Conservation (phyloP, 306 rosid genomes). For the Rubus idaeus region DNA sequence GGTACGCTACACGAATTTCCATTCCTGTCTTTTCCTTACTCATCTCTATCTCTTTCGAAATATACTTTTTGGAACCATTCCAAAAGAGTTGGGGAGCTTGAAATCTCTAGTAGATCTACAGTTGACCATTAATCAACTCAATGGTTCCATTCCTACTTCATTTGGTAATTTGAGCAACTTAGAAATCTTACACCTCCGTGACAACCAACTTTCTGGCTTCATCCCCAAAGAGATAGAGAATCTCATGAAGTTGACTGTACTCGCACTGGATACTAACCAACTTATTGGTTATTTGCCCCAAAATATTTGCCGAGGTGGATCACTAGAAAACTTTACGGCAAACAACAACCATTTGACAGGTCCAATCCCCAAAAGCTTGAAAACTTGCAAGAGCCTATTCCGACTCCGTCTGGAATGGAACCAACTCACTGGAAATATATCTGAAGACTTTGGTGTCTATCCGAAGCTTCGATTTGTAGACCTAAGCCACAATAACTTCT, state of each 20-base stretch:
- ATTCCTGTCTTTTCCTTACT: no score
- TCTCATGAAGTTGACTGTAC: not conserved
- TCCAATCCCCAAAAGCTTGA: not conserved
- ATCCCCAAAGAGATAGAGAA: not conserved
- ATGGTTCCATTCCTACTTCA: not conserved
- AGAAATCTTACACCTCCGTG: not conserved
- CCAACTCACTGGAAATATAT: not conserved
- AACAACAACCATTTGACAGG: not conserved
- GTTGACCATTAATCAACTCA: not conserved
- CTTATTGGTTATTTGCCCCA: not conserved
- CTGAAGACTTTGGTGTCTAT: not conserved
- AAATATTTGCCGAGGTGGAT: not conserved
- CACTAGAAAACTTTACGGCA: not conserved
- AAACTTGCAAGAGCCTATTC: not conserved
- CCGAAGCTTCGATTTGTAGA: not conserved
- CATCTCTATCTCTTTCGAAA: not conserved
- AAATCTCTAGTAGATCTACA: not conserved
- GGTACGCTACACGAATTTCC: no score
- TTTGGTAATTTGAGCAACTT: not conserved
- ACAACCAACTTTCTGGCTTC: not conserved
- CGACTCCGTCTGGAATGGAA: not conserved
- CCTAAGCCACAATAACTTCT: not conserved
- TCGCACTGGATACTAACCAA: not conserved
- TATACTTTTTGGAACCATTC: not conserved
- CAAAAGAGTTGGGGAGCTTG: conserved; percentile 15